These are phyloP conservation scores for Ceratobasidium papillatum DNA, from an alignment of 1,284 basidiomycete species.

Conservation along the genomic window DNA sequence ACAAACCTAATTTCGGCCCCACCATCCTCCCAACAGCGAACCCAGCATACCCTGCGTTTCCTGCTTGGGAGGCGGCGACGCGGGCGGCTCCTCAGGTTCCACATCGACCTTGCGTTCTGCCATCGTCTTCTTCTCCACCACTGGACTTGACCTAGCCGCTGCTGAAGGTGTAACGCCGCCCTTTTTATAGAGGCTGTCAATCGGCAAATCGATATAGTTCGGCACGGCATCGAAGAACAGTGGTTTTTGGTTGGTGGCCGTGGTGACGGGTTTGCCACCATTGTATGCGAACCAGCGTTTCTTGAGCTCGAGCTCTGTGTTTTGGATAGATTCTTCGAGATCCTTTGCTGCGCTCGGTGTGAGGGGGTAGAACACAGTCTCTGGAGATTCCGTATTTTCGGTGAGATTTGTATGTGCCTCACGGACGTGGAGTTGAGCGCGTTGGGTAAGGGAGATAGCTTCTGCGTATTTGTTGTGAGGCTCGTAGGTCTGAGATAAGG, in stretches of 20 bases:
- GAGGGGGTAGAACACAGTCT: constrained; percentile 66
- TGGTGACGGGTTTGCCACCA: constrained; percentile 62
- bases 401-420: constrained; percentile 63
- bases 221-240: constrained; percentile 94
- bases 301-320: constrained; percentile 68
- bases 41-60: constrained; percentile 36
- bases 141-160: constrained; percentile 48
- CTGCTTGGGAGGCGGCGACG: constrained; percentile 21
- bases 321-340: constrained; percentile 62
- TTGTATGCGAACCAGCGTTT: constrained; percentile 82
- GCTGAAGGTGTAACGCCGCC: constrained; percentile 59
- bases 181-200: constrained; percentile 75
- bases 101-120: constrained; percentile 56
- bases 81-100: constrained; percentile 40
- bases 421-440: constrained; percentile 73
- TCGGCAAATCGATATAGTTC: constrained; percentile 87
- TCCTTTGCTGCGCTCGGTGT: constrained; percentile 56
- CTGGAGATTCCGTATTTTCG: constrained; percentile 46
- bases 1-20: constrained; percentile 56
- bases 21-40: constrained; percentile 61
- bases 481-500: constrained; percentile 74
- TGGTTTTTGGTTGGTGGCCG: constrained; percentile 74
- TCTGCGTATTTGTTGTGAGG: constrained; percentile 75
- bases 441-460: constrained; percentile 71
- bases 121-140: constrained; percentile 54